These are phyloP conservation scores for Danielozyma ontarioensis DNA, from an alignment of 805 yeast species.

Conservation along the genomic window DNA sequence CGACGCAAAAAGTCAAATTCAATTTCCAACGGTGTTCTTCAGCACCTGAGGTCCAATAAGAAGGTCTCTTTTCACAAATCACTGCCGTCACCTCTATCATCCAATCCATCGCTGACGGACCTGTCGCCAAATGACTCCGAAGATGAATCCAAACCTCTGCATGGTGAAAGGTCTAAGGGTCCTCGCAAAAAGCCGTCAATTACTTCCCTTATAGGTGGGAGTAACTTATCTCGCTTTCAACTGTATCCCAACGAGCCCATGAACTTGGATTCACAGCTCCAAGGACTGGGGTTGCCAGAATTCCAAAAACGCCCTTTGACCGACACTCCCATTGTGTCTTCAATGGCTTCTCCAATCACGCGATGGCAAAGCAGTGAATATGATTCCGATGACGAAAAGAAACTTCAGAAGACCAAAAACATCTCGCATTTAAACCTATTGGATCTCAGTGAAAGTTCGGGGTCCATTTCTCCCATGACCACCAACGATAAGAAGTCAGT, in stretches of 20 bases:
- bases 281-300: constrained; percentile 37
- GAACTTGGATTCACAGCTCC: constrained; percentile 9
- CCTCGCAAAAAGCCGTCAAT: too few relatives aligned
- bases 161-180: too few relatives aligned
- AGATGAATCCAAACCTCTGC: constrained; percentile 5
- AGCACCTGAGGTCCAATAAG: constrained; percentile 15
- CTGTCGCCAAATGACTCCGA: constrained; percentile 9
- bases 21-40: constrained; percentile 20
- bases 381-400: constrained; percentile 14
- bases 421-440: constrained; percentile 37
- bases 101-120: constrained; percentile 7
- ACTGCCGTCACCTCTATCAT: constrained; percentile 7
- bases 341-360: constrained; percentile 48
- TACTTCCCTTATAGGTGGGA: too few relatives aligned
- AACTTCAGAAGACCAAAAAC: constrained; percentile 24
- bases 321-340: constrained; percentile 67
- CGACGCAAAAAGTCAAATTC: constrained; percentile 14
- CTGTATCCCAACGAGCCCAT: not conserved
- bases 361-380: constrained; percentile 17
- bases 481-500: constrained; percentile 1
- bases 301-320: constrained; percentile 70
- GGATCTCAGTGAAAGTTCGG: constrained; percentile 20
- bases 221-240: not conserved
- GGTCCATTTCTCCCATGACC: constrained; percentile 17
- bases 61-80: constrained; percentile 15